Evolutionary conservation across 495 filamentous ascomycete species (phyloP).

Genomic region (Apiosordaria backusii): DNA sequence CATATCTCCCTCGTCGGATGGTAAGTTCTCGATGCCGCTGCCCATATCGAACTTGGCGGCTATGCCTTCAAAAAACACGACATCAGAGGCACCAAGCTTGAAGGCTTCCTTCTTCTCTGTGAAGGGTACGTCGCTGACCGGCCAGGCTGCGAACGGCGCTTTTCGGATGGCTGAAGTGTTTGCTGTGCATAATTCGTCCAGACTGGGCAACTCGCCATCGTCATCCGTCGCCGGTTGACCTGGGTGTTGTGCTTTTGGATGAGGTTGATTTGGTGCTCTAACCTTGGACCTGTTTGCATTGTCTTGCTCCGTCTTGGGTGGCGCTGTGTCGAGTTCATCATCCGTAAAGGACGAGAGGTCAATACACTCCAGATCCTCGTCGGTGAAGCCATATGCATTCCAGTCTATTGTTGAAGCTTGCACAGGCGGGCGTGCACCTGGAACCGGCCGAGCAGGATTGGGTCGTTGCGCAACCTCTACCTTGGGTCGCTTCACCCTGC

Average conservation of each 20-base stretch:
- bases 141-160: neutral
- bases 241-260: neutral
- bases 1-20: neutral
- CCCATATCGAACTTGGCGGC: neutral
- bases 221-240: neutral
- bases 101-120: neutral
- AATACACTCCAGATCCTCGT: conserved; percentile 35
- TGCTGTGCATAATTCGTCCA: neutral
- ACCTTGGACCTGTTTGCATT: neutral
- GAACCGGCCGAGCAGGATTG: neutral
- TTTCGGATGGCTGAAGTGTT: neutral
- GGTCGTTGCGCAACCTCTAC: neutral
- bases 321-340: conserved; percentile 5
- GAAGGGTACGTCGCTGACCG: neutral
- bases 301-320: neutral
- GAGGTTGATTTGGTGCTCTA: neutral
- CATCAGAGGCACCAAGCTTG: neutral
- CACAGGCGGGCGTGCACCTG: neutral
- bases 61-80: neutral
- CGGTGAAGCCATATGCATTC: conserved; percentile 7
- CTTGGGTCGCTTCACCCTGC: conserved; percentile 8
- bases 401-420: conserved; percentile 5
- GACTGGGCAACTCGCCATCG: neutral
- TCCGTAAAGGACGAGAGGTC: conserved; percentile 30
- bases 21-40: neutral